Evolutionary conservation across 2,329 filamentous ascomycete genomes (phyloP).

Genomic region (Berkeleyomyces rouxiae): DNA sequence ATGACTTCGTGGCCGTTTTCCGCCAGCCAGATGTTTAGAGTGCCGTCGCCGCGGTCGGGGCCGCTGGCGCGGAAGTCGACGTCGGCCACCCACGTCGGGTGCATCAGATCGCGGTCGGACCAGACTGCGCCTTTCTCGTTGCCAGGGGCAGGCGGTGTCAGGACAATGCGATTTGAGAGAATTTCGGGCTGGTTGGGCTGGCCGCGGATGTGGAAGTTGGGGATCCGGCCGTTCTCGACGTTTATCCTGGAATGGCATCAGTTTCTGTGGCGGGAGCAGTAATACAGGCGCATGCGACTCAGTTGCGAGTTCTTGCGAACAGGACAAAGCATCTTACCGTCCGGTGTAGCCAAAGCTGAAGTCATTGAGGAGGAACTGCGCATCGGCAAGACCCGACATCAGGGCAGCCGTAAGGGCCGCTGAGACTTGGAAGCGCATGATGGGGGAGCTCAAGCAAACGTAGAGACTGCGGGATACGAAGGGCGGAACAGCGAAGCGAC

Average conservation of each 20-base stretch:
- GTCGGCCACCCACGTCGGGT: constrained; percentile 63
- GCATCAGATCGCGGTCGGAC: constrained; percentile 46
- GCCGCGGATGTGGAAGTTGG: constrained; percentile 39
- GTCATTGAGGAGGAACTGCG: constrained; percentile 52
- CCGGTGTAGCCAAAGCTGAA: constrained; percentile 62
- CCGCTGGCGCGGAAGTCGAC: constrained; percentile 79
- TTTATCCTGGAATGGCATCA: constrained; percentile 38
- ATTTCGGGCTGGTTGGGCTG: constrained; percentile 40
- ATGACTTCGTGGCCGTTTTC: constrained; percentile 49
- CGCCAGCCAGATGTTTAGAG: constrained; percentile 85
- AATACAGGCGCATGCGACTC: background rate
- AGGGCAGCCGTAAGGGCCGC: constrained; percentile 10
- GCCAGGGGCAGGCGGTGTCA: constrained; percentile 77
- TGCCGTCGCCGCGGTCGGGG: constrained; percentile 70
- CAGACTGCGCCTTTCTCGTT: constrained; percentile 73
- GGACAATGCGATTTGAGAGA: constrained; percentile 77
- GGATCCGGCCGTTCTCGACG: constrained; percentile 34
- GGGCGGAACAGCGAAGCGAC: background rate
- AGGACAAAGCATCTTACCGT: constrained; percentile 29
- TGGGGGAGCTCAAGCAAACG: background rate
- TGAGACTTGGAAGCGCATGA: constrained; percentile 12
- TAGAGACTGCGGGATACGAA: background rate
- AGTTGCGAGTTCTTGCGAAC: background rate
- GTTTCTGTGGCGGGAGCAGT: background rate
- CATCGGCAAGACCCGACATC: constrained; percentile 30